phyloP scores from a whole-genome alignment of 495 filamentous ascomycete genomes.

The Parathielavia appendiculata region DNA sequence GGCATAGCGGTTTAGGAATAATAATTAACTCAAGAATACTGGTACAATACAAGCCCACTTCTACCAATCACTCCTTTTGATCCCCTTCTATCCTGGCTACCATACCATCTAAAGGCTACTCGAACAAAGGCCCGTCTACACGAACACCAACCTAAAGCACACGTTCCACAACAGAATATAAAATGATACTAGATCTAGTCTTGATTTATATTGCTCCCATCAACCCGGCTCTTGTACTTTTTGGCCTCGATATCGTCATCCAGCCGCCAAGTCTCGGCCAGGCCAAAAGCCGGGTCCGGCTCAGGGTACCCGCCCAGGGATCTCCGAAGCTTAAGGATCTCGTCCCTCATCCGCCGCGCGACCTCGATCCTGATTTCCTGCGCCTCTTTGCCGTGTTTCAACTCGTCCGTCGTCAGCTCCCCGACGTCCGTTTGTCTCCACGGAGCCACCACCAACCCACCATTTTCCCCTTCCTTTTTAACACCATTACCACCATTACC shows the following conservation, averaged over 20 bases:
- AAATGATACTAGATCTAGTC: slow-evolving; percentile 16
- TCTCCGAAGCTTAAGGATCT: slow-evolving; percentile 71
- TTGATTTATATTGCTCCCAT: slow-evolving; percentile 44
- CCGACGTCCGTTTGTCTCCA: slow-evolving; percentile 46
- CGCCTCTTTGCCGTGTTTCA: slow-evolving; percentile 68
- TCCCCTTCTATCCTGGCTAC: background rate
- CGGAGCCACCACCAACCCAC: slow-evolving; percentile 7
- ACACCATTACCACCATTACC: background rate
- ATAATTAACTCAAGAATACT: too few relatives aligned
- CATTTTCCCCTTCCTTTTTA: background rate
- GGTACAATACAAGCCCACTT: too few relatives aligned
- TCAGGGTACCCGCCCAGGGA: slow-evolving; percentile 63
- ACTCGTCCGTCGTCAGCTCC: slow-evolving; percentile 33
- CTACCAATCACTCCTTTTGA: background rate
- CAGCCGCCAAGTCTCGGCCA: slow-evolving; percentile 47
- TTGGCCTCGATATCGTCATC: slow-evolving; percentile 30
- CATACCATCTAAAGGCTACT: background rate
- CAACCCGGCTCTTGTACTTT: slow-evolving; percentile 44
- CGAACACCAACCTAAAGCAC: background rate
- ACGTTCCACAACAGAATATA: background rate
- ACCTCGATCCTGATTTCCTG: slow-evolving; percentile 76
- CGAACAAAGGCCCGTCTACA: background rate
- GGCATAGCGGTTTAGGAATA: slow-evolving; percentile 4
- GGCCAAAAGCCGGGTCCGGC: slow-evolving; percentile 55
- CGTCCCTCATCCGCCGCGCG: slow-evolving; percentile 66